These are phyloP conservation scores for Kwoniella dejecticola DNA, from an alignment of 768 basidiomycete genomes.

Conservation along the genomic window DNA sequence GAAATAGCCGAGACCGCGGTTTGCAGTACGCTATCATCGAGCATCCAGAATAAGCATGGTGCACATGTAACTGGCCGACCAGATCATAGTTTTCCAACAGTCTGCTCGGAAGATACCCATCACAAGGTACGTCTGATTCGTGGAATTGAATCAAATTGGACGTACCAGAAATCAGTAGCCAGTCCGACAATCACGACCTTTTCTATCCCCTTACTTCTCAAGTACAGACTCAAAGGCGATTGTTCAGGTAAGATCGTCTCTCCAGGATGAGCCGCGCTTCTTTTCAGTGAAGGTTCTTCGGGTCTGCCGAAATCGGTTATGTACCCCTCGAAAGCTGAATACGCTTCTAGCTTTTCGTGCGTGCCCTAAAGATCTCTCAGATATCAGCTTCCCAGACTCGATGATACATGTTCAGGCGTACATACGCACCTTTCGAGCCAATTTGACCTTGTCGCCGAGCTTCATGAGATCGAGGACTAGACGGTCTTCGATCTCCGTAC, in stretches of 20 bases:
- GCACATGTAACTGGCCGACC: too few relatives aligned
- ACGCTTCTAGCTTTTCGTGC: constrained; percentile 68
- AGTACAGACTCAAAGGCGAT: constrained; percentile 48
- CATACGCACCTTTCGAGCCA: constrained; percentile 41
- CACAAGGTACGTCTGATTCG: background rate
- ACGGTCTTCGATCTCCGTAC: constrained; percentile 65
- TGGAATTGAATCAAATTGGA: background rate
- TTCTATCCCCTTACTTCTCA: constrained; percentile 58
- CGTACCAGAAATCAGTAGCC: constrained; percentile 74
- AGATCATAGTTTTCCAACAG: too few relatives aligned
- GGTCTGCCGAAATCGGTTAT: constrained; percentile 26
- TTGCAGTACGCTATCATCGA: constrained; percentile 26
- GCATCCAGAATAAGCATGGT: too few relatives aligned
- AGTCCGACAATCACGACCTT: constrained; percentile 67
- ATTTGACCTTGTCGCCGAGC: constrained; percentile 38
- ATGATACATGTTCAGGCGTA: too few relatives aligned
- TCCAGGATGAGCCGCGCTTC: background rate
- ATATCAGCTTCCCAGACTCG: too few relatives aligned
- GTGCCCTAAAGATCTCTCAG: too few relatives aligned
- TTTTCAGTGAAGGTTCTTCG: constrained; percentile 13
- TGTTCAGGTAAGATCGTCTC: constrained; percentile 59
- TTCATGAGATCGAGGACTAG: constrained; percentile 61
- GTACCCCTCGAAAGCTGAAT: constrained; percentile 68
- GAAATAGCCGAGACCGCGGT: constrained; percentile 26
- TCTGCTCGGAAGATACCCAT: background rate